Base-by-base conservation (phyloP, 2,329 filamentous ascomycete species). In the Onygenales sp. region DNA sequence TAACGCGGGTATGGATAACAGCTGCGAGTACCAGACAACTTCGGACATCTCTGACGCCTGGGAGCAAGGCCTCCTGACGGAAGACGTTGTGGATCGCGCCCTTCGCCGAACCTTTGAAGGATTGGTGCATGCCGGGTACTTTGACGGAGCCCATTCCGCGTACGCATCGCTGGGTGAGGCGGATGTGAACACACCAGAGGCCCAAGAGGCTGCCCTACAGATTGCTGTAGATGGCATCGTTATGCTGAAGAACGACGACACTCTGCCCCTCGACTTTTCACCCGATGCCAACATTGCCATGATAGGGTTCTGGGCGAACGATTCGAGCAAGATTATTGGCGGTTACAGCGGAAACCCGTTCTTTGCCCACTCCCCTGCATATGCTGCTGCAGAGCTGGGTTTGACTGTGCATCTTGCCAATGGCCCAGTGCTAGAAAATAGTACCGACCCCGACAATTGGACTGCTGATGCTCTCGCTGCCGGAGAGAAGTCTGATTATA, bases 241-340 rank as follows among this genome's bases (percentile, higher is more conserved):
- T 49, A 57, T 77, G 55, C 65, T 77, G n/a, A 77, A 77, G 63
- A 77, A 77, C 56, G 71, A 76, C 49, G 70, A 69, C 9, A 57
- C 63, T 0, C 61, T 77, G 1, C 74, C 74, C 1, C 58, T 76
- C 6, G 48, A 63, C 3, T 52, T 67, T 21, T 43, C 40, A 6
- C 55, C 52, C 5, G 61, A 65, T 44, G 59, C 54, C 13, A 55
- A 42, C 7, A 67, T 82, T 1, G 78, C 75, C 0, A 65, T 82
- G 45, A 67, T 82, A 10, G 79, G 79, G 2, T 70, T 70, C 53
- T 81, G 78, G 71, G 78, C 77, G 1, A 78, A 77, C 45, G 74
- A 74, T 7, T 76, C 76, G 0, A 67, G 64, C 4, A 72, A 79
- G 53, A 74, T 82, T 67, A 75, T 76, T 44, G 79, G 79, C 2